Evolutionary conservation across 2,329 filamentous ascomycete species (phyloP).

Genomic region (Blastomyces emzantsi): DNA sequence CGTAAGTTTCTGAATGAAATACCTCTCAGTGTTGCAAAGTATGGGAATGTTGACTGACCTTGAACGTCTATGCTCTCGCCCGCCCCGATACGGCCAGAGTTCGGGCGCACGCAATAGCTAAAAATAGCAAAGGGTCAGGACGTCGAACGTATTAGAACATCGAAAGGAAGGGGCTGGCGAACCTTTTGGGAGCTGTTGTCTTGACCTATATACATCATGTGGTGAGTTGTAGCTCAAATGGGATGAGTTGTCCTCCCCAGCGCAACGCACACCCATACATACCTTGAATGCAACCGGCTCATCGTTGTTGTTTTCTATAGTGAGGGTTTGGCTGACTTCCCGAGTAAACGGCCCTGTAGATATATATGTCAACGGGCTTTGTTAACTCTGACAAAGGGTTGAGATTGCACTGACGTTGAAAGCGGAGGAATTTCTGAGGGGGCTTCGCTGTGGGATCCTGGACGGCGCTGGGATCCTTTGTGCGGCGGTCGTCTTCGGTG

Average conservation of each 20-base stretch:
- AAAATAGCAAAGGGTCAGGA: slow-evolving; percentile 13
- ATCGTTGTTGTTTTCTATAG: slow-evolving; percentile 49
- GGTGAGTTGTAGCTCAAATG: slow-evolving; percentile 20
- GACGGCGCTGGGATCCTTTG: background rate
- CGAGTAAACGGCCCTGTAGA: slow-evolving; percentile 53
- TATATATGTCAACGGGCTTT: slow-evolving; percentile 19
- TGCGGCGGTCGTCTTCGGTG: slow-evolving; percentile 4
- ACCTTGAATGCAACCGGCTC: slow-evolving; percentile 58
- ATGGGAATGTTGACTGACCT: slow-evolving; percentile 46
- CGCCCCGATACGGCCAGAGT: slow-evolving; percentile 90
- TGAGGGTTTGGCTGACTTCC: slow-evolving; percentile 54
- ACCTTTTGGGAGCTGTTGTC: slow-evolving; percentile 99
- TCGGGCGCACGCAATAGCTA: slow-evolving; percentile 96
- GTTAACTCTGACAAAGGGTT: slow-evolving; percentile 10
- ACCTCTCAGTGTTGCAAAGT: slow-evolving; percentile 4
- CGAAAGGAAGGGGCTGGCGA: slow-evolving; percentile 35
- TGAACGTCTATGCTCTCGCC: slow-evolving; percentile 86
- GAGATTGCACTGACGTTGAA: slow-evolving; percentile 57
- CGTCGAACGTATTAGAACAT: slow-evolving; percentile 3
- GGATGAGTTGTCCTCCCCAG: background rate
- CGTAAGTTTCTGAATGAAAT: slow-evolving; percentile 1
- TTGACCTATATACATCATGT: slow-evolving; percentile 60
- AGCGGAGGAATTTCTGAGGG: slow-evolving; percentile 63
- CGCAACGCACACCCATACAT: slow-evolving; percentile 33
- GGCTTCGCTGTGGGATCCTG: background rate